A percentile compares a stretch with the other conserved stretches of the same genome.
phyloP scores from a whole-genome alignment of 2,329 filamentous ascomycete genomes.

The Alternaria metachromatica region DNA sequence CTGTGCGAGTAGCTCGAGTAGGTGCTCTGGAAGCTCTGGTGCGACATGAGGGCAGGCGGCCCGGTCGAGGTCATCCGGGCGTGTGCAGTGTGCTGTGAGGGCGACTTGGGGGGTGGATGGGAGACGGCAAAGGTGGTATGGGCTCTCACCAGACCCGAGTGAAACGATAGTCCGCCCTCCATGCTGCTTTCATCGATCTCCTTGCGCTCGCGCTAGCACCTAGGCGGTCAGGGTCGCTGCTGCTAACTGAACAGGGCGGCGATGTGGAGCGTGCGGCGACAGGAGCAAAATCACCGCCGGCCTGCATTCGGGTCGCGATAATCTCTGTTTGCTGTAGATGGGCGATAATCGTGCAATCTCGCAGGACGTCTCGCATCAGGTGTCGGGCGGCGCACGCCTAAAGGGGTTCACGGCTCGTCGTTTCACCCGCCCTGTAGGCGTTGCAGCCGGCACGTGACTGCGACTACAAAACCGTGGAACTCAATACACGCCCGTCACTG shows the following conservation, averaged over 20 bases:
- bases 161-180: conserved; percentile 38
- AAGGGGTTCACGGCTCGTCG: conserved; percentile 23
- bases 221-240: conserved; percentile 16
- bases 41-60: conserved; percentile 50
- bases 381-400: conserved; percentile 12
- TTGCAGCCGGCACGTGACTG: conserved; percentile 11
- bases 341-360: not conserved
- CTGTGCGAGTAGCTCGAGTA: conserved; percentile 57
- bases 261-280: conserved; percentile 3
- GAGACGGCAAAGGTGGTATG: conserved; percentile 23
- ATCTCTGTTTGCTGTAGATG: not conserved
- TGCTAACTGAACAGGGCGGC: conserved; percentile 10
- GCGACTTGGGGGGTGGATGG: conserved; percentile 28
- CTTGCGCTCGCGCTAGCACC: conserved; percentile 19
- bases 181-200: conserved; percentile 43
- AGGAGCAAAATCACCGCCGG: conserved; percentile 4
- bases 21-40: conserved; percentile 56
- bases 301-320: conserved; percentile 3
- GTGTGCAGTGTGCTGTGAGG: conserved; percentile 30
- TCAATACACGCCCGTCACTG: not conserved
- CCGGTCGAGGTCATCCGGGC: conserved; percentile 46
- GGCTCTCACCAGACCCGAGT: conserved; percentile 25
- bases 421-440: conserved; percentile 11
- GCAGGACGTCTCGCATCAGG: conserved; percentile 1
- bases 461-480: not conserved